These are phyloP conservation scores for Fusarium piperis DNA, from an alignment of 2,329 filamentous ascomycete genomes.

Conservation along the genomic window DNA sequence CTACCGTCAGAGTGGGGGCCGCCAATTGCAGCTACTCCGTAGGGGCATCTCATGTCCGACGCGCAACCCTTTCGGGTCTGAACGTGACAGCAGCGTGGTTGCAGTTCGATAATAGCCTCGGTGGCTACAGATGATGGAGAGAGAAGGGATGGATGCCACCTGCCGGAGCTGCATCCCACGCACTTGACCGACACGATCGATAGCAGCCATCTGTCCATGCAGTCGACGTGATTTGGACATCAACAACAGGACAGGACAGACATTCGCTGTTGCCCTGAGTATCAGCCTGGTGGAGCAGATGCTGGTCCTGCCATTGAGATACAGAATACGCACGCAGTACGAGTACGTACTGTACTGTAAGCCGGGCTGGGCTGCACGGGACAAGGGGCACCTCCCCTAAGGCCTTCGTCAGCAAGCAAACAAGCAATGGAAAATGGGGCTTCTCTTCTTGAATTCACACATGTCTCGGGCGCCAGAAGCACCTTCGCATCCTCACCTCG, in stretches of 20 bases:
- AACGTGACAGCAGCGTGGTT: slow-evolving; percentile 28
- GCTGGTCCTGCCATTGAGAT: slow-evolving; percentile 22
- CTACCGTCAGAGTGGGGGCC: slow-evolving; percentile 6
- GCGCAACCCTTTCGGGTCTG: slow-evolving; percentile 27
- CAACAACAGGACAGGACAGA: background rate
- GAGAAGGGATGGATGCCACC: background rate
- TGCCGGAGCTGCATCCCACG: background rate
- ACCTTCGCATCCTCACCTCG: slow-evolving; percentile 19
- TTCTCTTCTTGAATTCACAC: slow-evolving; percentile 19
- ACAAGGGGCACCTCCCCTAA: slow-evolving; percentile 27
- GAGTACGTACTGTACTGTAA: slow-evolving; percentile 25
- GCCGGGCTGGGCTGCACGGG: slow-evolving; percentile 30
- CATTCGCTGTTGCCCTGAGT: slow-evolving; percentile 3
- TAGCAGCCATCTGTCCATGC: background rate
- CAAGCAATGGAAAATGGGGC: background rate
- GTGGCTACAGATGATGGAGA: slow-evolving; percentile 4
- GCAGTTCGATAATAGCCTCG: slow-evolving; percentile 14
- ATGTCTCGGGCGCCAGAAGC: slow-evolving; percentile 9
- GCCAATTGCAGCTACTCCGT: slow-evolving; percentile 1
- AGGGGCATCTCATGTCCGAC: slow-evolving; percentile 16
- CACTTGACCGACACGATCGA: slow-evolving; percentile 8
- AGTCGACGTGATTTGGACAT: background rate
- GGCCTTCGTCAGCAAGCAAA: slow-evolving; percentile 26
- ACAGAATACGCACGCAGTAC: background rate
- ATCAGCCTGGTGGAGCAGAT: slow-evolving; percentile 29